Evolutionary conservation across 805 yeast species (phyloP), one percentile per base, ranked within the genome.

Genomic region (Myxozyma kluyveri): DNA sequence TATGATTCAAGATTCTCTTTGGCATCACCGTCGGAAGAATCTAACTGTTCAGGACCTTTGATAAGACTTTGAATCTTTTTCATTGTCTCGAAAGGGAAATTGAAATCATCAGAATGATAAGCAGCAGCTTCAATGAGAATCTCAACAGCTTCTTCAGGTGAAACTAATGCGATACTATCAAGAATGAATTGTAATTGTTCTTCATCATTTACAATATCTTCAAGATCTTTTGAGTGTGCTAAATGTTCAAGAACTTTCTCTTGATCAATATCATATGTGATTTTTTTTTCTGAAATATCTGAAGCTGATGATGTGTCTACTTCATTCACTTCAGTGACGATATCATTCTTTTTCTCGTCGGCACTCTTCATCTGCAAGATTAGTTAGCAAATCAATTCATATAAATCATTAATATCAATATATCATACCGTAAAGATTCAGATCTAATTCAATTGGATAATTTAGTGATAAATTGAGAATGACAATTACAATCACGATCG

Each of bases 61-160:
- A 48, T 9, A 14, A 48, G 61, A 14, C 51, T 47, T 39, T 58
- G 42, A 42, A 73, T 65, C 27, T 67, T 67, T 0, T 62, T 66
- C 50, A 67, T 70, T 47, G 70, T 73, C 9, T 59, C 66, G 2
- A 50, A 50, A 14, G 75, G 73, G 54, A 76, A 69, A 61, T 76
- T 77, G 36, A 72, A 71, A 60, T 77, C 82, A 46, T 68, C 71
- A 3, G 55, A 57, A 55, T 75, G 76, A 12, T 71, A 69, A 1
- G 56, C 67, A 1, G 71, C 53, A n/a, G 73, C 69, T 14, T 69
- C 66, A 29, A 63, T 58, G 46, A 78, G 61, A 32, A 74, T 68
- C 12, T 64, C 62, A 1, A 70, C 18, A 0, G 76, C 71, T 37
- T 73, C 75, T 3, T 63, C 68, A n/a, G 64, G 61, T 0, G 69